Evolutionary conservation across 139 green algal species (phyloP), one percentile per base, ranked within the genome.

Genomic region (Tetradesmus lagerheimii): DNA sequence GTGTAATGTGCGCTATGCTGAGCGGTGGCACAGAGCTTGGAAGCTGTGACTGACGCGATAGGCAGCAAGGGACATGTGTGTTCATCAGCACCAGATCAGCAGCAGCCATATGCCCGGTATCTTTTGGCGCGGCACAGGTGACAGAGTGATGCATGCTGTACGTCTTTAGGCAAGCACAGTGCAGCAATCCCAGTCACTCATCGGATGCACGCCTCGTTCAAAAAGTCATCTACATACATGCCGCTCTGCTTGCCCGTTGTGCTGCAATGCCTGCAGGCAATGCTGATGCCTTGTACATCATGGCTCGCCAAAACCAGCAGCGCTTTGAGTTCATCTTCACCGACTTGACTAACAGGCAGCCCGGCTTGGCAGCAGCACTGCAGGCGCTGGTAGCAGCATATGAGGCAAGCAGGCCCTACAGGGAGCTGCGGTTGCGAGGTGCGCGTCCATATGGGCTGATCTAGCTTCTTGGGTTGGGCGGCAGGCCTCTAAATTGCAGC

Each of bases 311-410:
- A 89, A 92, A 96, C 79, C 90, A 91, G 67, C 90, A 95, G 88
- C 92, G 90, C 53, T 97, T 95, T 85, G 94, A 97, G 90, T 97
- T 97, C 89, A 94, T 97, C 62, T 97, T 97, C 91, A 96, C 94
- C 20, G 89, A 71, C 37, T 66, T 90, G n/a, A 83, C 41, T 74
- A 34, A 89, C 2, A 37, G 45, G 45, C n/a, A 84, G 43, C 41
- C 34, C 2, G 62, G 71, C 47, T 27, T 83, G 43, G 41, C 74
- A 83, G 71, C 74, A 29, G 43, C 85, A 74, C 38, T 80, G 15
- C 57, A 71, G 45, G 74, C 67, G 5, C 31, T 89, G 0, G 31
- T 84, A 12, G 41, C 85, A 84, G 95, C 95, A 25, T 97, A 96
- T 83, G 94, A 97, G 47, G 93, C 86, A 50, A 95, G 86, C 75